Evolutionary conservation across 108 stramenopile species (phyloP), one percentile per base, ranked within the genome.

Genomic region (Mediolabrus comicus): DNA sequence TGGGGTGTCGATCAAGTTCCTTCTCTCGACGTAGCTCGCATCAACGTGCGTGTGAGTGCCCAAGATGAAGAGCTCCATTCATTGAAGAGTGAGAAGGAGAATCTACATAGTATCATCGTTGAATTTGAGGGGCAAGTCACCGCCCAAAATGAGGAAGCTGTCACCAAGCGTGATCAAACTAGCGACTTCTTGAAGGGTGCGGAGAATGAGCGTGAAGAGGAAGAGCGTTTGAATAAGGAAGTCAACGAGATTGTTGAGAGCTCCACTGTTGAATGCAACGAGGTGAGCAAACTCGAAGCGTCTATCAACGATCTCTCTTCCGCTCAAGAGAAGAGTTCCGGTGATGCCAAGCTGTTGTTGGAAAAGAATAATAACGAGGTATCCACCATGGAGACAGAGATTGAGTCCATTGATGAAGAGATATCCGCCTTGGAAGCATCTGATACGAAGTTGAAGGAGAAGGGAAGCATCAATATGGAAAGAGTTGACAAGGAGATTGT

Each of bases 21-120:
- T 30, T 77, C 75, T 32, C 70, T 81, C 13, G 80, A 81, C 36
- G 75, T 81, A 9, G 56, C 80, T 16, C 62, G 75, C 25, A 72
- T 81, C 61, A 53, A 71, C 17, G 46, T 68, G 33, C 75, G 76
- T 30, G 75, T 81, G 29, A 58, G 51, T 66, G 62, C 57, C 24
- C 34, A 67, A 29, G 75, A 77, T 26, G 65, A 52, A 1, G 62
- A 53, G 19, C 71, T 79, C 16, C 52, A 49, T 51, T 17, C 39
- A 13, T 61, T 46, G 19, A 67, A 53, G 70, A 28, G 41, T 31
- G 56, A 68, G 61, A 29, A 38, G 22, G 71, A 79, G 25, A 63
- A 39, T 17, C 61, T 79, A 1, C 64, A 43, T 4, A 30, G n/a
- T 5, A 55, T 67, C 10, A 41, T 69, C 19, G 62, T 67, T 4